These are phyloP conservation scores for Bacidia rubella DNA, from an alignment of 495 filamentous ascomycete species.

Conservation along the genomic window DNA sequence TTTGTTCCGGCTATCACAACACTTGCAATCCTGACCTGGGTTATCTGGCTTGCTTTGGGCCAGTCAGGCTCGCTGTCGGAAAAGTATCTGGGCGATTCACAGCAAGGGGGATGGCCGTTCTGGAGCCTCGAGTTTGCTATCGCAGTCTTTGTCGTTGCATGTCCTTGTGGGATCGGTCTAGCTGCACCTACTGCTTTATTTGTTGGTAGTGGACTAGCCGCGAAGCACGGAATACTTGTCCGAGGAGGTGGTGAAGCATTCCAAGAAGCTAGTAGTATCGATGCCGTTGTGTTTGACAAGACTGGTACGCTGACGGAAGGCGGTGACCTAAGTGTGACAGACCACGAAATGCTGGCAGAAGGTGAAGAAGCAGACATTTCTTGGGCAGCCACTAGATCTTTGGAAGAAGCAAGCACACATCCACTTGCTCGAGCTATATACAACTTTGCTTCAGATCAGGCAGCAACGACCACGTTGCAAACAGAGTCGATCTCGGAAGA, in stretches of 20 bases:
- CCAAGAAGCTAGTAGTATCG: constrained; percentile 76
- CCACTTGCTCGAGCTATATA: constrained; percentile 77
- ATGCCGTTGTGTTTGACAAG: constrained; percentile 90
- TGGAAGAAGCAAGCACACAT: constrained; percentile 79
- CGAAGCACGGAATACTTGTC: constrained; percentile 76
- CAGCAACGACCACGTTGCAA: constrained; percentile 12
- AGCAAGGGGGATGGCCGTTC: constrained; percentile 66
- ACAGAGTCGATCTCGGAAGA: constrained; percentile 51
- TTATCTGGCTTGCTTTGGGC: constrained; percentile 71
- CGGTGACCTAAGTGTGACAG: constrained; percentile 65
- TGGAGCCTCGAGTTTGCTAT: constrained; percentile 90
- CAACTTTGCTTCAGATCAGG: constrained; percentile 42
- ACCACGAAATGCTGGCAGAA: constrained; percentile 44
- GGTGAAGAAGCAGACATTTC: constrained; percentile 24
- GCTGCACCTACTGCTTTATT: constrained; percentile 90
- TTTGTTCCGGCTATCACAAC: constrained; percentile 81
- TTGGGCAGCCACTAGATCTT: constrained; percentile 43
- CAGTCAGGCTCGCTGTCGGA: constrained; percentile 49
- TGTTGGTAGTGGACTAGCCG: constrained; percentile 79
- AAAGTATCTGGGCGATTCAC: constrained; percentile 46
- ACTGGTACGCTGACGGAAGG: constrained; percentile 86
- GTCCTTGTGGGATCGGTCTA: constrained; percentile 83
- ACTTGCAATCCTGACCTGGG: constrained; percentile 68
- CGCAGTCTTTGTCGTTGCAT: constrained; percentile 88
- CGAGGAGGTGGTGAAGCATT: constrained; percentile 96